Base-by-base conservation (phyloP, 192 early-diverging fungal species). In the Coemansia sp. region DNA sequence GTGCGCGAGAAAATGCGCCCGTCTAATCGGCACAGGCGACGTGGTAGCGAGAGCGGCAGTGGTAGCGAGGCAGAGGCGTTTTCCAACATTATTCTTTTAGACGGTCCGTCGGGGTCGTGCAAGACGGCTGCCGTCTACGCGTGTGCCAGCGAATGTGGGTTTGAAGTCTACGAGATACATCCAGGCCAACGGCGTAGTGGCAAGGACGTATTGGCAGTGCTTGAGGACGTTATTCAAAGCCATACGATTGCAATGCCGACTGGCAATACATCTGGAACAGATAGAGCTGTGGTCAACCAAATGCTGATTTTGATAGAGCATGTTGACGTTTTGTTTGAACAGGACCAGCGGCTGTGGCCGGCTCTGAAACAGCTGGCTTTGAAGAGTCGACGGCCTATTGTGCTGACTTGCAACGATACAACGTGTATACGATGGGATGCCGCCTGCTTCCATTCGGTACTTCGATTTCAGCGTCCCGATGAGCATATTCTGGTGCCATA, bases 291-390 rank as follows among this genome's bases (percentile, higher is more conserved):
- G 7, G 60, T 73, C 47, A 82, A 63, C 60, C 87, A 91, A 55
- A 82, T 87, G 59, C 69, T 95, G 35, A 85, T 95, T 21, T 70
- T 95, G n/a, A 76, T 95, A 23, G 93, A 95, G 65, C 89, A 95
- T 32, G 88, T 88, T 1, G 93, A 95, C 65, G 73, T 93, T 11
- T 63, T 93, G 5, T 92, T 87, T 83, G 89, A 93, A 35, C 85
- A 89, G 23, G 93, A 95, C 64, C 88, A 87, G 43, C 88, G 89
- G 2, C 88, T 93, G 37, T 93, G 92, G 90, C 65, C 84, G 1
- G 87, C 86, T 1, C 82, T 95, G 9, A 81, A 83, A 57, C 80
- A 84, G 43, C 67, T 95, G 29, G 82, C 90, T 14, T 79, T 86
- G 39, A 87, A 84, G 48, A 90, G 87, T 73, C 88, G 86, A 37